Evolutionary conservation across 345 rosid genomes (phyloP).

Genomic region (Boechera retrofracta): DNA sequence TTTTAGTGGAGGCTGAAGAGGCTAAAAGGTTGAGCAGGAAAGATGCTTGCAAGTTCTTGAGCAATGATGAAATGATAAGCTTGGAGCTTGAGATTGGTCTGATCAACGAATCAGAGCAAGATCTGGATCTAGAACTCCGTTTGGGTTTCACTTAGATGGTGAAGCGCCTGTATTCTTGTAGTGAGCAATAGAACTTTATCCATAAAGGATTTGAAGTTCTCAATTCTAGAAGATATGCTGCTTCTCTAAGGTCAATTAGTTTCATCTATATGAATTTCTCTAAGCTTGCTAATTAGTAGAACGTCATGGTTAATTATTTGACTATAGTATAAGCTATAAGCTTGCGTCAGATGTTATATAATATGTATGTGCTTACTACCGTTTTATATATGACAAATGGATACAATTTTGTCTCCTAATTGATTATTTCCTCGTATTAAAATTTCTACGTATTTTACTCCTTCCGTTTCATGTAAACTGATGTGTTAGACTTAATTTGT

Average conservation of each 20-base stretch:
- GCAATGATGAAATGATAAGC: slow-evolving; percentile 52
- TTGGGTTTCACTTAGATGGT: slow-evolving; percentile 65
- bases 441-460: neutral
- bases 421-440: slow-evolving; percentile 4
- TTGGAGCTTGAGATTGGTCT: slow-evolving; percentile 77
- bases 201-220: slow-evolving; percentile 10
- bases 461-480: slow-evolving; percentile 18
- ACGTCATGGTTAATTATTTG: slow-evolving; percentile 21
- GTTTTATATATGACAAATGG: slow-evolving; percentile 27
- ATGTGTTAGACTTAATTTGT: neutral
- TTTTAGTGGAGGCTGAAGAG: slow-evolving; percentile 42
- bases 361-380: slow-evolving; percentile 8
- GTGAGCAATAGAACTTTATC: neutral
- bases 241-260: slow-evolving; percentile 7
- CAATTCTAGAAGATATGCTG: slow-evolving; percentile 26
- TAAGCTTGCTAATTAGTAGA: slow-evolving; percentile 25
- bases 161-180: neutral
- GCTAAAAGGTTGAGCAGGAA: slow-evolving; percentile 45
- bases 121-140: slow-evolving; percentile 94
- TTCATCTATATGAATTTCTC: slow-evolving; percentile 21
- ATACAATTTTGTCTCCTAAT: slow-evolving; percentile 27
- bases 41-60: slow-evolving; percentile 47
- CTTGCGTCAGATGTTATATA: slow-evolving; percentile 12
- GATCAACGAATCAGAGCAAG: slow-evolving; percentile 56
- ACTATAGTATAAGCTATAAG: slow-evolving; percentile 25